Evolutionary conservation across 2,329 filamentous ascomycete species (phyloP).

Genomic region (Scedosporium minutisporum): DNA sequence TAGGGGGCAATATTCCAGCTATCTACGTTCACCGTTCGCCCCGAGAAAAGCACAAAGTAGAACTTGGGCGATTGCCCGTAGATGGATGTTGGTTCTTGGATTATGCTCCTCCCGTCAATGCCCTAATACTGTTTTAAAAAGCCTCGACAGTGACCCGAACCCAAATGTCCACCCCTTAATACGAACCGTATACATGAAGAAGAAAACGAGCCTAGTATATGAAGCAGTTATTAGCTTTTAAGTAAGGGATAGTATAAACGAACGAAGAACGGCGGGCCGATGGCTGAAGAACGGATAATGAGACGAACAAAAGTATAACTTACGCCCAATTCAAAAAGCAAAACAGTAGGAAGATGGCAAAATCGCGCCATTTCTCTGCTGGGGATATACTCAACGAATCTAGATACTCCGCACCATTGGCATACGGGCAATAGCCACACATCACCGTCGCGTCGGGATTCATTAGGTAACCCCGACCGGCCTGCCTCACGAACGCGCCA

Average conservation of each 20-base stretch:
- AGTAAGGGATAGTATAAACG: no score
- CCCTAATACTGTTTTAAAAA: no score
- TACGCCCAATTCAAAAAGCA: slow-evolving; percentile 57
- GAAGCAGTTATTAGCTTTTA: no score
- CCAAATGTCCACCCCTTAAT: slow-evolving; percentile 64
- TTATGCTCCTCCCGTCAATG: no score
- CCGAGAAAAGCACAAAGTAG: no score
- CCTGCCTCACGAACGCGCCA: slow-evolving; percentile 39
- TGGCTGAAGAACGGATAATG: no score
- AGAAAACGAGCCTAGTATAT: slow-evolving; percentile 47
- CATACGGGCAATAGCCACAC: slow-evolving; percentile 64
- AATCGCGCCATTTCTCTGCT: slow-evolving; percentile 57
- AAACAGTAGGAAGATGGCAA: slow-evolving; percentile 65
- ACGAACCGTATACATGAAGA: slow-evolving; percentile 67
- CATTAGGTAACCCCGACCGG: slow-evolving; percentile 49
- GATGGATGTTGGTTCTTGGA: no score
- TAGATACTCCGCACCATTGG: slow-evolving; percentile 50
- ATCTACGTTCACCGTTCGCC: no score
- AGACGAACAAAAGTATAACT: no score
- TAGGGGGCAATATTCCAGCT: no score
- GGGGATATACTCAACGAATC: slow-evolving; percentile 38
- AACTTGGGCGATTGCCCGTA: no score
- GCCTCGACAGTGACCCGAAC: slow-evolving; percentile 29
- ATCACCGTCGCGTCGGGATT: slow-evolving; percentile 46
- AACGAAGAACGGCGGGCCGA: no score